Evolutionary conservation across 2,329 filamentous ascomycete genomes (phyloP), one percentile per base, ranked within the genome.

Genomic region (Beauveria medogensis): DNA sequence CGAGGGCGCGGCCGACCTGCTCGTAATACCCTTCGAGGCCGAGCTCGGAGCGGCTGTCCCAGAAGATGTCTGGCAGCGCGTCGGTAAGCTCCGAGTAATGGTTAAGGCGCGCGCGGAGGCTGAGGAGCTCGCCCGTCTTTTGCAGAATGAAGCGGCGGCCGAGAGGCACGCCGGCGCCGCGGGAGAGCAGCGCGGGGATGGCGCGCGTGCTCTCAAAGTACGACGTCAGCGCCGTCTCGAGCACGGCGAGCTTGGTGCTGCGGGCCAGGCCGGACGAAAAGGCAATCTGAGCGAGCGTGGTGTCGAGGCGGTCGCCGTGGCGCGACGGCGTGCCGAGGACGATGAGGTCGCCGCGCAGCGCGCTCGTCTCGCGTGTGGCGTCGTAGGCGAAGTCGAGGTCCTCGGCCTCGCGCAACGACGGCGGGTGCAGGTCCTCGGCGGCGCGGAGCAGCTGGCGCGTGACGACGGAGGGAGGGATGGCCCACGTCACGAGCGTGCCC

Each of bases 81-180:
- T 99, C 94, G 0, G 94, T 97, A 40, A 99, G 83, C 74, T 97
- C 94, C 1, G 91, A 96, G 77, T 97, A 97, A 67, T 97, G 88
- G 71, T 99, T 99, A 54, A 99, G 81, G 69, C 96, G 92, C 1
- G 93, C 93, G 52, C 94, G 88, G 56, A 97, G 85, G 69, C 87
- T 89, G 20, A 97, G 83, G 7, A 99, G 81, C 73, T 97, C 91
- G 63, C 94, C 94, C 0, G 94, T 97, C 75, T 97, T 96, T 66
- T 90, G 88, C 28, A 97, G 80, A 69, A 97, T 93, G 73, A 96
- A 93, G 59, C 82, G 81, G 57, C 92, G 66, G 80, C 84, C 68
- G 43, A 77, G 71, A 10, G 70, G 75, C 55, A 74, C 70, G 56
- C 72, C 73, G 46, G 72, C 72, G 59, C 86, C 88, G 65, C 82